Evolutionary conservation across 2,329 filamentous ascomycete genomes (phyloP).

Genomic region (Ilyonectria destructans): DNA sequence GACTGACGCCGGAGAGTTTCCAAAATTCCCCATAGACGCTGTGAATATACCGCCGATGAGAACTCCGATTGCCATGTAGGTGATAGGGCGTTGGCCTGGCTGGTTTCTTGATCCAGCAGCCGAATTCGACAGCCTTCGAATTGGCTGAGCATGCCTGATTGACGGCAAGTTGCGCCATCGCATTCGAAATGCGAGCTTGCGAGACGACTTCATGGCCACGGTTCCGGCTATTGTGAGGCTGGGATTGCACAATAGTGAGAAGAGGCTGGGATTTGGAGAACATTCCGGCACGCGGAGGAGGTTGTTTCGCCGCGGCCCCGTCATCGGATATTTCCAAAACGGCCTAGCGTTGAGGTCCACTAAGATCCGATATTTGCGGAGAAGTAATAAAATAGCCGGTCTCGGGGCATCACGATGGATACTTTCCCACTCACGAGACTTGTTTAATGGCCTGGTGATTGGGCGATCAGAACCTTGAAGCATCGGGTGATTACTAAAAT

Average conservation of each 20-base stretch:
- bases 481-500: too few relatives aligned
- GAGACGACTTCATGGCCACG: not conserved
- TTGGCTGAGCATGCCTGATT: not conserved
- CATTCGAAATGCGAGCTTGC: not conserved
- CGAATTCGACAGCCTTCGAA: not conserved
- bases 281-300: not conserved
- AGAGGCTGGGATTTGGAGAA: not conserved
- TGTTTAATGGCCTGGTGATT: too few relatives aligned
- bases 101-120: not conserved
- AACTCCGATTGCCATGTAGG: not conserved
- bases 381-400: too few relatives aligned
- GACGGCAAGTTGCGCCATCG: not conserved
- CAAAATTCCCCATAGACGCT: not conserved
- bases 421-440: too few relatives aligned
- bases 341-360: too few relatives aligned
- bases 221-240: not conserved
- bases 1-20: not conserved
- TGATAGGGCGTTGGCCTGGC: not conserved
- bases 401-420: too few relatives aligned
- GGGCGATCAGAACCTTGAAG: too few relatives aligned
- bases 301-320: too few relatives aligned
- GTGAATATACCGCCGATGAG: not conserved
- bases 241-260: not conserved
- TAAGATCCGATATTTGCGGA: too few relatives aligned
- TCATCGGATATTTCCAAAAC: too few relatives aligned